phyloP scores from a whole-genome alignment of 129 eudicot species.

The Scalesia atractyloides region DNA sequence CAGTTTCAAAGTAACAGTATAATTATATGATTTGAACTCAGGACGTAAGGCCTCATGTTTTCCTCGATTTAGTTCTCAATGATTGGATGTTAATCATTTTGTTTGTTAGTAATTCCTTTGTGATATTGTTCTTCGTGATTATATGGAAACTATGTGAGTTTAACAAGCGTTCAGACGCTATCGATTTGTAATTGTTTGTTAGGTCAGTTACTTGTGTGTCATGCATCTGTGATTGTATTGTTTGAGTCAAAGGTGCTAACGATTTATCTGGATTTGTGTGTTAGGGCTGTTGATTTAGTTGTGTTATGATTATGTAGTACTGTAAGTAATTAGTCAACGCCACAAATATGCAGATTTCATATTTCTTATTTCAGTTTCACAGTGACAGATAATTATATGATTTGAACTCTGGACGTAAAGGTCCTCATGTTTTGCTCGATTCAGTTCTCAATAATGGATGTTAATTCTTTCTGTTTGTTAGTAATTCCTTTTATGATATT shows the following conservation, averaged over 20 bases:
- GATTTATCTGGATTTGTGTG: conserved; percentile 5
- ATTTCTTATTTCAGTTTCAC: conserved; percentile 6
- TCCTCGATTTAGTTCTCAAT: background rate
- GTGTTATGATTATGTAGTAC: background rate
- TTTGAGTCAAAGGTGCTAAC: background rate
- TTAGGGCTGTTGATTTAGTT: conserved; percentile 7
- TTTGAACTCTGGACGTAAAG: background rate
- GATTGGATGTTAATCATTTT: background rate
- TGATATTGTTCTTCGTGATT: no score
- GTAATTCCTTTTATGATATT: conserved; percentile 6
- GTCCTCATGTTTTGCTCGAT: background rate
- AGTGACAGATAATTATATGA: background rate
- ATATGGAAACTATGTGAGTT: background rate
- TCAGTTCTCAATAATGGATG: background rate
- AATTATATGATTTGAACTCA: background rate
- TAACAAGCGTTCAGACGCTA: no score
- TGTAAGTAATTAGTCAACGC: background rate
- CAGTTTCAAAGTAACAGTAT: background rate
- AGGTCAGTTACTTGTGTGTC: conserved; percentile 7
- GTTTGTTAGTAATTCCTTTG: conserved; percentile 12
- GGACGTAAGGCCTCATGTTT: background rate
- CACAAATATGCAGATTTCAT: background rate
- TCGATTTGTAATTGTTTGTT: background rate
- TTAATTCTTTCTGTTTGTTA: background rate
- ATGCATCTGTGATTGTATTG: conserved; percentile 2